Conservation (phyloP, 2,329 filamentous ascomycete genomes). For the Claviceps paspali region DNA sequence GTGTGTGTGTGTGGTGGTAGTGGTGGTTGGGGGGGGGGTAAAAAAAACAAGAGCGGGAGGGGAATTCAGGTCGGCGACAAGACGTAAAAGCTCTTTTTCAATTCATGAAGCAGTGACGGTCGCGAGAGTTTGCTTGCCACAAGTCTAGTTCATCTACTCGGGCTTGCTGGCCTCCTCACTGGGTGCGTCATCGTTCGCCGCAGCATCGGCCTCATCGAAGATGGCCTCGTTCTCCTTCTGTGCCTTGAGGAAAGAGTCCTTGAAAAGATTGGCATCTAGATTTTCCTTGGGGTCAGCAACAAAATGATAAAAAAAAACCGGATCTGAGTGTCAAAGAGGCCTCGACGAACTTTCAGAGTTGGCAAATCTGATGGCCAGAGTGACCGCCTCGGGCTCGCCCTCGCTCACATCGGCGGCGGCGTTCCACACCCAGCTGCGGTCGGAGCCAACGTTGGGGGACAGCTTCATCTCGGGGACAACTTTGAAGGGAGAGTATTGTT, state of each 20-base stretch:
- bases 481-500: no score
- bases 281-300: background rate
- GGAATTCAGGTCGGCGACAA: slow-evolving; percentile 5
- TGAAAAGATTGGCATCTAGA: slow-evolving; percentile 88
- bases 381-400: slow-evolving; percentile 91
- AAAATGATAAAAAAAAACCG: background rate
- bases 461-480: slow-evolving; percentile 99
- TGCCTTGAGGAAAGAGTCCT: slow-evolving; percentile 92
- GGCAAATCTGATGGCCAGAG: slow-evolving; percentile 90
- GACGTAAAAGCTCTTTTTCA: slow-evolving; percentile 3
- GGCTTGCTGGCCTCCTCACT: slow-evolving; percentile 9
- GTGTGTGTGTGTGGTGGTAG: background rate
- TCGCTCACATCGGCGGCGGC: slow-evolving; percentile 94
- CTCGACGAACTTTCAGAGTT: slow-evolving; percentile 82
- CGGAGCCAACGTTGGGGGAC: slow-evolving; percentile 90
- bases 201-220: slow-evolving; percentile 48
- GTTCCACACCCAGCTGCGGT: slow-evolving; percentile 99
- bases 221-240: slow-evolving; percentile 90
- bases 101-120: background rate
- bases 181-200: no score
- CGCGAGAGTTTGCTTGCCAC: background rate
- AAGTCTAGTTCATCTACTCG: slow-evolving; percentile 2
- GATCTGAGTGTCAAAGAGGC: background rate
- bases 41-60: background rate
- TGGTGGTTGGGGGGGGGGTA: background rate